These are phyloP conservation scores for Glomus cerebriforme DNA, from an alignment of 192 early-diverging fungal genomes.

Conservation along the genomic window DNA sequence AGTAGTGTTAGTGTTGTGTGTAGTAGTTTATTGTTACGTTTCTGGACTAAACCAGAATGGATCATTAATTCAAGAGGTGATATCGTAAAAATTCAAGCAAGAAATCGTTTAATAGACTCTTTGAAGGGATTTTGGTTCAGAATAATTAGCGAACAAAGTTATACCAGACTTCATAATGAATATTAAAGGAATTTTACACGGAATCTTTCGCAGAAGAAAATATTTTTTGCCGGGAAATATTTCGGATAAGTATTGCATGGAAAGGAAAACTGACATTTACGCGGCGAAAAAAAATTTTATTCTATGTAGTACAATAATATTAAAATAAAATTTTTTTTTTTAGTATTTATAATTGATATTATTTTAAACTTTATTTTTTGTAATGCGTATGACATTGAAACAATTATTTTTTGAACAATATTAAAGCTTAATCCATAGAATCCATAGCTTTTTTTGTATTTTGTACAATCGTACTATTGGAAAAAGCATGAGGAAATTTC, in stretches of 20 bases:
- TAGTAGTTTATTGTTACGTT: constrained; percentile 83
- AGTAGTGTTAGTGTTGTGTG: constrained; percentile 91
- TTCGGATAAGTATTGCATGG: background rate
- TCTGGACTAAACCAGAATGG: constrained; percentile 53
- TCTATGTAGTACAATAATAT: too few species aligned
- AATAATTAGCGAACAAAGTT: background rate
- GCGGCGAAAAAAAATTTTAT: too few species aligned
- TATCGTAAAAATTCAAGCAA: background rate
- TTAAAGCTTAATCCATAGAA: too few species aligned
- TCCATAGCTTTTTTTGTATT: too few species aligned
- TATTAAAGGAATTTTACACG: background rate
- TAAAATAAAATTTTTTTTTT: too few species aligned
- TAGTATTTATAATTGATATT: too few species aligned
- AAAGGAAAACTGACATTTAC: too few species aligned
- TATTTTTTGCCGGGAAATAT: background rate
- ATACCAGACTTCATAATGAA: background rate
- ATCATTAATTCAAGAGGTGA: constrained; percentile 15
- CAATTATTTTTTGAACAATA: too few species aligned
- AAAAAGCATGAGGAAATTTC: too few species aligned
- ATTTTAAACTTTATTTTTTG: too few species aligned
- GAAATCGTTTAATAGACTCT: background rate
- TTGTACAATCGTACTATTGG: too few species aligned
- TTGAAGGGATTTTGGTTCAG: background rate
- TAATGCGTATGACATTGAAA: too few species aligned
- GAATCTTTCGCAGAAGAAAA: background rate